A percentile compares a stretch with the other conserved stretches of the same genome.
These are phyloP conservation scores for Fragaria iinumae DNA, from an alignment of 306 rosid genomes.

Conservation along the genomic window DNA sequence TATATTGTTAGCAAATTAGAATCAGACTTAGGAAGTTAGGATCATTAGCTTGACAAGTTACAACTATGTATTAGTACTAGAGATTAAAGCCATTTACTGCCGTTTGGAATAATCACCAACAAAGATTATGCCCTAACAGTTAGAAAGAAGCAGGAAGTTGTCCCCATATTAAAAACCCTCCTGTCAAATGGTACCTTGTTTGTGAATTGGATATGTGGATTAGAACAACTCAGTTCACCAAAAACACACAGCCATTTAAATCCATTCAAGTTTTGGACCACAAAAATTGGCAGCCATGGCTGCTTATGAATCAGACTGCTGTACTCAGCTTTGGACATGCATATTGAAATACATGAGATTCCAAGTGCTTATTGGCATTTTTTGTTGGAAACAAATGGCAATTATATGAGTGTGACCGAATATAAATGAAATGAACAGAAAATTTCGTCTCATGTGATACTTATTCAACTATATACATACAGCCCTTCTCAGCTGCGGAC, in stretches of 20 bases:
- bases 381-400: not conserved
- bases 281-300: conserved; percentile 8
- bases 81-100: not conserved
- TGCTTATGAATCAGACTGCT: conserved; percentile 2
- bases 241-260: conserved; percentile 30
- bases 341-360: not conserved
- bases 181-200: conserved; percentile 25
- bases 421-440: not conserved
- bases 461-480: not conserved
- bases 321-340: not conserved
- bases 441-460: not conserved
- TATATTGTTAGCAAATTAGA: too few species aligned
- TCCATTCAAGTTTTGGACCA: conserved; percentile 31
- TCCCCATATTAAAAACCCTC: conserved; percentile 44
- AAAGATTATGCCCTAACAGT: conserved; percentile 18
- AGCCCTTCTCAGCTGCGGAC: too few species aligned
- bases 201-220: conserved; percentile 43
- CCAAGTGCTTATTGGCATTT: not conserved
- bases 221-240: conserved; percentile 23
- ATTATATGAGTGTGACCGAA: not conserved
- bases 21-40: not conserved
- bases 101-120: not conserved
- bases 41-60: not conserved
- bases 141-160: conserved; percentile 40
- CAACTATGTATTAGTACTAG: not conserved